These are phyloP conservation scores for Zygosaccharomyces siamensis DNA, from an alignment of 805 yeast species.

Conservation along the genomic window DNA sequence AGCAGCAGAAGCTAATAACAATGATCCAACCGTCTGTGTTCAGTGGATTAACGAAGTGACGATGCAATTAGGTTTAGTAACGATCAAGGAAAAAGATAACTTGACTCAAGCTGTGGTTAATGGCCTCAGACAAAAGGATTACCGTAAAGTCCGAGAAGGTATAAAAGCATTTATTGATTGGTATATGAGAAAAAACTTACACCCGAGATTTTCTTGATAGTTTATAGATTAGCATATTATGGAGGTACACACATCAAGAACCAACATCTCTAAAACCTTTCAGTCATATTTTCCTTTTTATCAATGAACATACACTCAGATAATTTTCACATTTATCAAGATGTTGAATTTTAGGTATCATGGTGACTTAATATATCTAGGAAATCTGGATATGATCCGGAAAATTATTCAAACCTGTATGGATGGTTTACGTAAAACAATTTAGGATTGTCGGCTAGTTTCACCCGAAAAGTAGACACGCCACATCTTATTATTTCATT, in stretches of 20 bases:
- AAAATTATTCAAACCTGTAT: slow-evolving; percentile 56
- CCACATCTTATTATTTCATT: slow-evolving; percentile 77
- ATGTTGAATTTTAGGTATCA: slow-evolving; percentile 18
- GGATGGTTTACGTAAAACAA: slow-evolving; percentile 72
- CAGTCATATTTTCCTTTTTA: not conserved
- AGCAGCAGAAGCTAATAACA: slow-evolving; percentile 43
- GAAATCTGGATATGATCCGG: slow-evolving; percentile 64
- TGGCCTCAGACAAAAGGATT: slow-evolving; percentile 64
- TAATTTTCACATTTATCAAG: not conserved
- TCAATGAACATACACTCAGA: not conserved
- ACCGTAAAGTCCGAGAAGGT: slow-evolving; percentile 64
- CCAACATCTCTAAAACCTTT: not conserved
- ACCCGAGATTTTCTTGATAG: slow-evolving; percentile 36
- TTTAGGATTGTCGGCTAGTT: slow-evolving; percentile 81
- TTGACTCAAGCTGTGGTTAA: slow-evolving; percentile 51
- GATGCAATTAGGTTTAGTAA: slow-evolving; percentile 52
- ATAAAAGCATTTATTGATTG: slow-evolving; percentile 75
- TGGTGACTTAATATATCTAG: slow-evolving; percentile 46
- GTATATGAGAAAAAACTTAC: slow-evolving; percentile 74
- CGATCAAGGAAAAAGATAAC: slow-evolving; percentile 62
- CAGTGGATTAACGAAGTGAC: slow-evolving; percentile 60
- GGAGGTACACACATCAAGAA: not conserved
- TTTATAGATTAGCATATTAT: slow-evolving; percentile 7
- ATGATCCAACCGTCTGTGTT: slow-evolving; percentile 37
- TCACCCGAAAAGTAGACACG: slow-evolving; percentile 75